Base-by-base conservation (phyloP, 805 yeast genomes). In the Ogataea pignaliae region DNA sequence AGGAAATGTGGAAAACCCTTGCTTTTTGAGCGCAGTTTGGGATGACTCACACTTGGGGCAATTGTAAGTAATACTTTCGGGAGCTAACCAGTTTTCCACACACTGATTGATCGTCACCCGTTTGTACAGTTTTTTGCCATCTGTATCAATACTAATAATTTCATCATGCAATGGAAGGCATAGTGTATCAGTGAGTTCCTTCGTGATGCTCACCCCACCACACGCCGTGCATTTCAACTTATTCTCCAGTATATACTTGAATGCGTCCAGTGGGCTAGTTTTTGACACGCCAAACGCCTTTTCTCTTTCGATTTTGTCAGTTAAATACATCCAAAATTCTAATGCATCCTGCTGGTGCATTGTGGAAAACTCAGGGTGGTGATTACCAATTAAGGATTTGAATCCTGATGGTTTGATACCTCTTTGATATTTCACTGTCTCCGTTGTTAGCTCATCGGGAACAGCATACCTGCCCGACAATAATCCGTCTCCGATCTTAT, bases 311-410 rank as follows among this genome's bases (percentile, higher is more conserved):
- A 89, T 62, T 49, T 78, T 74, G 44, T 83, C 85, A 28, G 82
- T 57, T 9, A 91, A 63, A 59, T 81, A 85, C 5, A 78, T 65
- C 64, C 89, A 76, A 59, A 89, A 93, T 62, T 93, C 99, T 69
- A 82, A 85, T 0, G 98, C 93, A 68, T 93, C 99, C 63, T 93
- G 99, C 60, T 93, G 99, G 53, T 81, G 79, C 73, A 83, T 86
- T 0, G 96, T 82, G 37, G 82, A 72, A 55, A 93, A 93, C 57
- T 93, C 99, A 14, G 72, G 71, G 61, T 93, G 95, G 32, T 79
- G 78, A 40, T 75, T 75, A 3, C 97, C 97, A 41, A 93, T 71
- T 21, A 88, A 67, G 9, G 78, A 69, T 61, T 91, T 91, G 64
- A 93, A 82, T 39, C 84, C 73, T 1, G 78, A 69, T 0, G 97